Evolutionary conservation across 108 stramenopile genomes (phyloP), one percentile per base, ranked within the genome.

Genomic region (Chaetoceros tenuissimus): DNA sequence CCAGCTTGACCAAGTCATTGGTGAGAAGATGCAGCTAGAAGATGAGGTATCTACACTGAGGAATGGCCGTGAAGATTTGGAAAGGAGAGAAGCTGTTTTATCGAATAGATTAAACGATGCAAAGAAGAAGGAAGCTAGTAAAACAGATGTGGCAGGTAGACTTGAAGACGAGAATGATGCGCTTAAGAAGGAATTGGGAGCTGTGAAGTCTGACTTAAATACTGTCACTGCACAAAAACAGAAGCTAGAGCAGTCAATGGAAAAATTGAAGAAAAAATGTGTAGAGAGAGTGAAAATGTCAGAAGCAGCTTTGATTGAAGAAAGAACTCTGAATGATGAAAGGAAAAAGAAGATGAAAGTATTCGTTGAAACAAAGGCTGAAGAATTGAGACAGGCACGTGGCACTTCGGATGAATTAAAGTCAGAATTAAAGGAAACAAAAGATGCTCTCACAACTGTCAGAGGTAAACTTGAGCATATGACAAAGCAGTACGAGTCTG

Each of bases 261-360:
- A 75, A 31, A 73, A 81, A 28, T 55, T 82, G 10, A 78, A 76
- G 50, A 57, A 72, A 54, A 75, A 78, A 65, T 66, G 71, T 28
- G 73, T 70, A 28, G 68, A 67, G 34, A 51, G 77, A 24, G 66
- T 77, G 13, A 70, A 74, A 61, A 74, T 82, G 45, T 59, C 81
- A n/a, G 89, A 91, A 55, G 59, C 59, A 1, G 69, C 81, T 0
- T 70, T 91, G 3, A 44, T 57, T 10, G 80, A 85, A 45, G 85
- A 91, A 59, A 73, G 80, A 27, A 72, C 72, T 45, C 70, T 91
- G 8, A 87, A 91, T 56, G 80, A 85, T 28, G 85, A 91, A 53
- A 65, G 89, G 21, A 91, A 91, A 53, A 68, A 68, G 55, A 87
- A 87, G 68, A 91, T 91, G 89, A 91, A 85, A 55, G 48, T 56